Conservation (phyloP, 257 asterid species). For the Petunia secreta region DNA sequence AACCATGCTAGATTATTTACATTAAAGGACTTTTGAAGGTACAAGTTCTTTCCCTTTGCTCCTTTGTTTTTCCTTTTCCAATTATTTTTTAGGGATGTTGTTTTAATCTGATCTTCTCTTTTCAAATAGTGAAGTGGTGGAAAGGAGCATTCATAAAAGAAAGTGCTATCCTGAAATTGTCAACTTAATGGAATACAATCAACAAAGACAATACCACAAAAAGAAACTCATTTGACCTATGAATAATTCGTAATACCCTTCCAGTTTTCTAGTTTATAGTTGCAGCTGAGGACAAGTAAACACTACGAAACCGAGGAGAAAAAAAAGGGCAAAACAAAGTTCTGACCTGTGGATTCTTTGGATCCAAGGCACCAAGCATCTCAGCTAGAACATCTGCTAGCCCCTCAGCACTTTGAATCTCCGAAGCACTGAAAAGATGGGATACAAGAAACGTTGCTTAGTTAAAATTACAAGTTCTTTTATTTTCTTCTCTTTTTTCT, state of each 20-base stretch:
- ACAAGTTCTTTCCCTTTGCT: neutral
- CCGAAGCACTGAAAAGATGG: slow-evolving; percentile 59
- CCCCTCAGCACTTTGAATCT: slow-evolving; percentile 88
- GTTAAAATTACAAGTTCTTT: neutral
- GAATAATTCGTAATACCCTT: neutral
- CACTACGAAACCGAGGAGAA: slow-evolving; percentile 18
- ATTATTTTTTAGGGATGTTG: neutral
- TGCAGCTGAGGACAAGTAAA: neutral
- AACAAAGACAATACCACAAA: neutral
- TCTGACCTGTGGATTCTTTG: slow-evolving; percentile 71
- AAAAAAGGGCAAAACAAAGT: neutral
- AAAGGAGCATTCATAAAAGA: neutral
- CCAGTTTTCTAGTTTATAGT: neutral
- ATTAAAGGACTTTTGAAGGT: slow-evolving; percentile 17
- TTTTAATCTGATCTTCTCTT: slow-evolving; percentile 1
- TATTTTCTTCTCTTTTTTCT: neutral
- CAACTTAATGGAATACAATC: neutral
- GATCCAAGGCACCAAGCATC: slow-evolving; percentile 85
- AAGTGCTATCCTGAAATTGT: slow-evolving; percentile 1
- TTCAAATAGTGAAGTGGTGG: slow-evolving; percentile 10
- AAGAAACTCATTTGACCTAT: neutral
- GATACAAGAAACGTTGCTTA: slow-evolving; percentile 19
- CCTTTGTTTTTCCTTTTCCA: neutral
- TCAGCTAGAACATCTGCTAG: slow-evolving; percentile 78
- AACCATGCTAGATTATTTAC: neutral